Conservation (phyloP, 495 filamentous ascomycete genomes). For the Hypoxylon cercidicola region DNA sequence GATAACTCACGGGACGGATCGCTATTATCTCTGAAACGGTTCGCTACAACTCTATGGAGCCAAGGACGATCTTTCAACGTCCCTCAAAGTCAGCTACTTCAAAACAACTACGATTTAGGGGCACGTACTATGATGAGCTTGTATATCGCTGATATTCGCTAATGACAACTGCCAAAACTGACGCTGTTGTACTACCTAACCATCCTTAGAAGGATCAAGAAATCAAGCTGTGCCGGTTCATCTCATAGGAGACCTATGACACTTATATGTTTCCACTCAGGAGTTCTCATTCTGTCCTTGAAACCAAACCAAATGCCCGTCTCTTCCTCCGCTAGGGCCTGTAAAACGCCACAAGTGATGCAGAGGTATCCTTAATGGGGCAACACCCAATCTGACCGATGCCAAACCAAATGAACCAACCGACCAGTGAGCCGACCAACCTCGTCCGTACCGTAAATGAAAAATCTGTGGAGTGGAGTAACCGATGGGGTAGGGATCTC, state of each 20-base stretch:
- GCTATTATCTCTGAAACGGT: too few species aligned
- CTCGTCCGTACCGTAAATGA: conserved; percentile 27
- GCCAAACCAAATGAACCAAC: conserved; percentile 22
- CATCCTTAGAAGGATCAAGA: not conserved
- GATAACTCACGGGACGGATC: too few species aligned
- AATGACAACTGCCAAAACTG: conserved; percentile 11
- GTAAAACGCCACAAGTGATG: conserved; percentile 35
- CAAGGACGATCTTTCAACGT: too few species aligned
- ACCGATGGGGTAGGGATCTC: conserved; percentile 39
- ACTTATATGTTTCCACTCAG: not conserved
- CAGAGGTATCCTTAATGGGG: conserved; percentile 35
- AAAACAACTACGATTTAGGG: not conserved
- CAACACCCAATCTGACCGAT: conserved; percentile 30
- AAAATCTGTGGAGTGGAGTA: conserved; percentile 49
- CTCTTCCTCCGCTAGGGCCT: conserved; percentile 22
- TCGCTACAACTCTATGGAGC: too few species aligned
- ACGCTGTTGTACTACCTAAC: not conserved
- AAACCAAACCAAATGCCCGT: conserved; percentile 17
- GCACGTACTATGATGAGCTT: not conserved
- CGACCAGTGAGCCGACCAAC: conserved; percentile 16
- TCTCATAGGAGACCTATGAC: conserved; percentile 1
- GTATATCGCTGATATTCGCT: conserved; percentile 4
- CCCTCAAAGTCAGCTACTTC: too few species aligned
- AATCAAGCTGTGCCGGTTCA: not conserved
- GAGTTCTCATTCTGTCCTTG: conserved; percentile 18